A percentile compares a stretch with the other conserved stretches of the same genome.
These are phyloP conservation scores for Canavalia gladiata DNA, from an alignment of 306 rosid species.

Conservation along the genomic window DNA sequence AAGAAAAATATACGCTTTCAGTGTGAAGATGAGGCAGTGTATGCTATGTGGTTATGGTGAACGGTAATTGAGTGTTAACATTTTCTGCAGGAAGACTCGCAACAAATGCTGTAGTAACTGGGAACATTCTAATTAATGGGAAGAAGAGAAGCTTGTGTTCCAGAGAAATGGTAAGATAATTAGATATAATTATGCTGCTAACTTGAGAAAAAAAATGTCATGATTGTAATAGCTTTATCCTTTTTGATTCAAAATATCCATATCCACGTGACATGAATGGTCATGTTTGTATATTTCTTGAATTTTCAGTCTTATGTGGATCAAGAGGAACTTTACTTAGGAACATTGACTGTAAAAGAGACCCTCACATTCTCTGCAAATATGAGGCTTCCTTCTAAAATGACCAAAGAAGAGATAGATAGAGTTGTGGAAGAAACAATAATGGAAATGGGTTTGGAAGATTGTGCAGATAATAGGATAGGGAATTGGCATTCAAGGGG, in stretches of 20 bases:
- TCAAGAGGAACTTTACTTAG: slow-evolving; percentile 74
- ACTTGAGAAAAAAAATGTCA: too few species aligned
- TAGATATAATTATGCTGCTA: background rate
- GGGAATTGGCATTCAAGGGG: slow-evolving; percentile 86
- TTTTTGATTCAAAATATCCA: background rate
- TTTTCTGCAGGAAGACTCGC: slow-evolving; percentile 58
- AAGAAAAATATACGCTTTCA: too few species aligned
- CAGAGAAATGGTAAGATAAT: slow-evolving; percentile 61
- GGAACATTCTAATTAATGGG: slow-evolving; percentile 62
- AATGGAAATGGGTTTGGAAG: slow-evolving; percentile 77
- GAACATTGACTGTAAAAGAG: slow-evolving; percentile 79
- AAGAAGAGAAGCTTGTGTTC: slow-evolving; percentile 55
- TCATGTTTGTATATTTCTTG: background rate
- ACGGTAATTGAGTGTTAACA: too few species aligned
- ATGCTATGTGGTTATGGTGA: too few species aligned
- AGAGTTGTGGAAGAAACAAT: slow-evolving; percentile 62
- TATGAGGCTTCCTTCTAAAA: slow-evolving; percentile 70
- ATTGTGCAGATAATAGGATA: slow-evolving; percentile 69
- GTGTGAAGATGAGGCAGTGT: too few species aligned
- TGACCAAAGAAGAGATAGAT: slow-evolving; percentile 62
- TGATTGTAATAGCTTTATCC: background rate
- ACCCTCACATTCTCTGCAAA: slow-evolving; percentile 70
- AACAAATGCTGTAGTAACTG: slow-evolving; percentile 55
- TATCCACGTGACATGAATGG: background rate
- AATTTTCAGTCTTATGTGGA: slow-evolving; percentile 74